These are phyloP conservation scores for Penicillium oxalicum DNA, from an alignment of 2,329 filamentous ascomycete species.

Conservation along the genomic window DNA sequence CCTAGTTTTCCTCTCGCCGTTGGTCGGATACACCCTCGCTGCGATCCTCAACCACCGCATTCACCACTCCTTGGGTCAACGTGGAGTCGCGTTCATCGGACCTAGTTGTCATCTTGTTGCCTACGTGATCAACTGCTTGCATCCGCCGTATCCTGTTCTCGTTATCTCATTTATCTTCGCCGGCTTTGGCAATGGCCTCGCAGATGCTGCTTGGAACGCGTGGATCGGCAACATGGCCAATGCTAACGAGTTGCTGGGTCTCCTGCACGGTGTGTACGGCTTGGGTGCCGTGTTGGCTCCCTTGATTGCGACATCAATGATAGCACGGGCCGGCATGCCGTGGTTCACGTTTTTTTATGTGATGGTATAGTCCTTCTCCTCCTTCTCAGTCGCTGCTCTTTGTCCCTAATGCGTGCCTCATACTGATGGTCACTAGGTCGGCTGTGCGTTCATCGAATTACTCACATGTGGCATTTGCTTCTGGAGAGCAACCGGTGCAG, in stretches of 20 bases:
- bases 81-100: constrained; percentile 62
- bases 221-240: constrained; percentile 67
- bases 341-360: constrained; percentile 76
- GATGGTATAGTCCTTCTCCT: constrained; percentile 47
- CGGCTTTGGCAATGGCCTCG: constrained; percentile 39
- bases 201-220: constrained; percentile 54
- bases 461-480: constrained; percentile 16
- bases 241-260: constrained; percentile 66
- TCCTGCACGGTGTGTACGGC: constrained; percentile 70
- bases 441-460: constrained; percentile 24
- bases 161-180: constrained; percentile 37
- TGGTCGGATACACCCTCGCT: constrained; percentile 43
- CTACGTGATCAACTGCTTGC: constrained; percentile 33
- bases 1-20: constrained; percentile 45
- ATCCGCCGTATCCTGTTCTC: constrained; percentile 40
- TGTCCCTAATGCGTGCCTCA: too few relatives aligned
- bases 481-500: constrained; percentile 18
- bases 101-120: constrained; percentile 44
- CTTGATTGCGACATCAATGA: constrained; percentile 65
- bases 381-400: too few relatives aligned
- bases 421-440: constrained; percentile 13
- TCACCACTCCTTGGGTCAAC: constrained; percentile 52
- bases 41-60: constrained; percentile 43
- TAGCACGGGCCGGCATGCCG: constrained; percentile 53
- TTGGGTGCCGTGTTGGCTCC: constrained; percentile 64